Conservation (phyloP, 257 asterid species). For the Solanum habrochaites region DNA sequence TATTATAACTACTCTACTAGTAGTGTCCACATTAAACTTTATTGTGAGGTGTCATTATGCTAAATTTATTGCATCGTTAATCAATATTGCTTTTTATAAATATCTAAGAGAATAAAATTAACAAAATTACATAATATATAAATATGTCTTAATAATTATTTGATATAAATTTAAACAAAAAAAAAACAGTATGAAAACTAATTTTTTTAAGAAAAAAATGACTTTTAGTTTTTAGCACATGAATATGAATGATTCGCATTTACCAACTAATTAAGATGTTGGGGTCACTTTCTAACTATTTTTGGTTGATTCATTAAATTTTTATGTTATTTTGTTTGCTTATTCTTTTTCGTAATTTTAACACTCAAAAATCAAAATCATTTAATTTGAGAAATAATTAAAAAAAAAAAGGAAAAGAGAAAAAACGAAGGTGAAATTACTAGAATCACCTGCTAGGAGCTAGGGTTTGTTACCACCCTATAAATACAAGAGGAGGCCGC, state of each 20-base stretch:
- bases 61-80: background rate
- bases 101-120: background rate
- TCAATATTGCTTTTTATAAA: too few relatives aligned
- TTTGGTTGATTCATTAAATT: background rate
- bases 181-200: too few relatives aligned
- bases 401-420: background rate
- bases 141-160: too few relatives aligned
- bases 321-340: background rate
- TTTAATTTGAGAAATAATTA: background rate
- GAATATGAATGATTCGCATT: background rate
- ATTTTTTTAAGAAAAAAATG: too few relatives aligned
- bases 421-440: background rate
- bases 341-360: background rate
- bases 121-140: too few relatives aligned
- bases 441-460: background rate
- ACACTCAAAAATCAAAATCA: background rate
- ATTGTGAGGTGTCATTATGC: background rate
- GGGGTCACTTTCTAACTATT: background rate
- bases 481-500: background rate
- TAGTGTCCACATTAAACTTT: too few relatives aligned
- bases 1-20: too few relatives aligned
- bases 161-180: too few relatives aligned
- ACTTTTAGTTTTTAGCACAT: background rate
- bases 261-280: background rate
- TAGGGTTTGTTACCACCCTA: slow-evolving; percentile 6